Evolutionary conservation across 257 asterid genomes (phyloP), one percentile per base, ranked within the genome.

Genomic region (Solanum microdontum): DNA sequence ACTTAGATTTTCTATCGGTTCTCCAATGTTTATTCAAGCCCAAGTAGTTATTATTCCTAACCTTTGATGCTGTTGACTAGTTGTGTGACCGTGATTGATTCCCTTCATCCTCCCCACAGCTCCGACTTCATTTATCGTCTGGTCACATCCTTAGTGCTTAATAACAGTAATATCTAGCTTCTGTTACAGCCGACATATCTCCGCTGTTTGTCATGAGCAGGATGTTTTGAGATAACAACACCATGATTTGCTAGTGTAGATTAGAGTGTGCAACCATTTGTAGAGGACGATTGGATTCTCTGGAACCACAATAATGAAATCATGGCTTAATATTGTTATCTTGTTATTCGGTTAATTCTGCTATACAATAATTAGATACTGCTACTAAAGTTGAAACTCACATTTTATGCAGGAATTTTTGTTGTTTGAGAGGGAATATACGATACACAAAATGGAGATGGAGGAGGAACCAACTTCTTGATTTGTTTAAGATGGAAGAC

Each of bases 381-480:
- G 55, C 88, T 72, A 73, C 82, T 75, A 76, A 70, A 39, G 84
- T 68, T 75, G 64, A 88, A 79, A 72, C 33, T 86, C 86, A 58
- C 72, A 58, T 75, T 51, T 51, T 36, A 9, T 92, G 90, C 95
- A 97, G 99, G 99, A 97, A 90, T 92, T 97, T 62, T 91, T 97
- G 84, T 77, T 91, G 87, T 94, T 93, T 87, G 98, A 95, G 94
- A 92, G 99, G 89, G 97, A 96, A 39, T 97, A 94, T 86, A n/a
- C 93, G 3, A 90, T 97, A 87, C 86, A 84, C 88, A 90, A 92
- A 86, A 92, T 96, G 98, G 96, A 92, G 85, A 90, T 87, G 30
- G 87, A 91, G 75, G 95, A 90, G 88, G 91, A 26, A 70, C 66
- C 88, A 11, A 83, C 85, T 83, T 89, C 93, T 86, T 93, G 93